Base-by-base conservation (phyloP, 768 basidiomycete species). In the Lactarius trivialis region DNA sequence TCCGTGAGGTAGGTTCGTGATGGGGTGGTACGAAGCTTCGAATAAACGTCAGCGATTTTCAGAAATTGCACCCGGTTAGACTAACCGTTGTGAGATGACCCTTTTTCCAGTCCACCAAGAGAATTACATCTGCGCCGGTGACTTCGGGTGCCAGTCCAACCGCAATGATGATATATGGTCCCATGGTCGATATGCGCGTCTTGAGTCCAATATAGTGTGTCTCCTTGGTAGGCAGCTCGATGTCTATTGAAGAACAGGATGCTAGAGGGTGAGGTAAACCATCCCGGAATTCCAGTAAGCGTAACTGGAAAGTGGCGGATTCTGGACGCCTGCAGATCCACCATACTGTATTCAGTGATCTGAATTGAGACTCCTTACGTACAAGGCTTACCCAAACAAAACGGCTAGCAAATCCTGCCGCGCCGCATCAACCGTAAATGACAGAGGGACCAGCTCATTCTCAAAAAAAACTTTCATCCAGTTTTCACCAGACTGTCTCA, bases 251-350 rank as follows among this genome's bases (percentile, higher is more conserved):
- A 0, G 39, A 32, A 17, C n/a, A 39, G 51, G 26, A 34, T 17
- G 51, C 51, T 7, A 45, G 39, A n/a, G 41, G 34, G 30, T 57
- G 56, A 36, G 43, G 41, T 33, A 33, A 45, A 26, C 61, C 61
- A 2, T 58, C 26, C 11, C 19, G 56, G 11, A 62, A 57, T 14
- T 11, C 32, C 21, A 61, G 36, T 21, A 61, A 19, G 14, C 26
- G 51, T 28, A 62, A 45, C 51, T 53, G 56, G 24, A 62, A 57
- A n/a, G 56, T 62, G 15, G 56, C 12, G 4, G 33, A 43, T 15
- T 63, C 61, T 32, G 15, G 34, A 24, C 34, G 43, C 26, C 55
- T 54, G 7, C 30, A 19, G 6, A 21, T n/a, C 2, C 6, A 14
- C 21, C 0, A 17, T 52, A n/a, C n/a, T n/a, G n/a, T n/a, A 24